Evolutionary conservation across 768 basidiomycete genomes (phyloP), one percentile per base, ranked within the genome.

Genomic region (Collybiopsis luxurians): DNA sequence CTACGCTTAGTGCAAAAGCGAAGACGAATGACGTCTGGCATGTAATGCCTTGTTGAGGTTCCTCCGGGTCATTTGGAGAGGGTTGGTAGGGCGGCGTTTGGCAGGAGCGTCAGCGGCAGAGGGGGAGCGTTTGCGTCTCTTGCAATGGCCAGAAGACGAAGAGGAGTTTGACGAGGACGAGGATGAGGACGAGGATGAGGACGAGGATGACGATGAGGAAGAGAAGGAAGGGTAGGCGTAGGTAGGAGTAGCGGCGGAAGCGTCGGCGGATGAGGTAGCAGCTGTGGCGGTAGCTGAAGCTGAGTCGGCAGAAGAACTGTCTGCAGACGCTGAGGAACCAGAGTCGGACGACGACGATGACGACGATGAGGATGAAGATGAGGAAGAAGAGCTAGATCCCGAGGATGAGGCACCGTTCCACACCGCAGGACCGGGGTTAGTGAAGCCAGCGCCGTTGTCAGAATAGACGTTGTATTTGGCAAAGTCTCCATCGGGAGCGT

Each of bases 391-490:
- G 15, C 40, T 28, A 3, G 40, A 43, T 10, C 40, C 23, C 1
- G 40, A 43, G 30, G 26, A 26, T 15, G 53, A 55, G 27, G 30
- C 26, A 21, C 21, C 11, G 19, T 55, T 28, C 54, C 54, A 55
- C 11, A 55, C 36, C 13, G 54, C 45, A 13, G 54, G 54, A 38
- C 54, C 54, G 11, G 45, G 43, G 45, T 55, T 36, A 2, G 30
- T 43, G n/a, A 55, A 55, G 15, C 19, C n/a, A 12, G 27, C 24
- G 9, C 54, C 54, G 28, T 54, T 44, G 34, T 45, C 45, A 11
- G 27, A n/a, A 31, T 55, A 55, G 7, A 59, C 58, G 38, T 59
- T 45, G 53, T 54, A 59, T 24, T 55, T 30, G 19, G 58, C 58
- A 26, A 54, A 55, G 13, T 27, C 44, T 6, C 58, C 53, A 46